Evolutionary conservation across 2,329 filamentous ascomycete genomes (phyloP).

Genomic region (Escovopsis weberi): DNA sequence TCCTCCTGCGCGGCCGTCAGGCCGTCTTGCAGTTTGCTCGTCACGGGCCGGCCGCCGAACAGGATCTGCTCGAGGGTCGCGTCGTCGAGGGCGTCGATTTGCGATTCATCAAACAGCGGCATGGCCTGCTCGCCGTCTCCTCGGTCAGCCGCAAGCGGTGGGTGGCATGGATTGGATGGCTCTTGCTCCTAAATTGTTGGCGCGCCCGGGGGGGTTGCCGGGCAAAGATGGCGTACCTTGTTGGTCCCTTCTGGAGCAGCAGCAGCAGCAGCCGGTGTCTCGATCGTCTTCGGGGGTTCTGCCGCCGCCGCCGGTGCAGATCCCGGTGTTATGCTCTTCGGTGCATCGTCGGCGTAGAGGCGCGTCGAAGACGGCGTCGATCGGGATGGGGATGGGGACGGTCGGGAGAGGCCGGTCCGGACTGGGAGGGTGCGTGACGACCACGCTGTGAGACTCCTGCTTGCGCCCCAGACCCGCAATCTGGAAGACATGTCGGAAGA

Average conservation of each 20-base stretch:
- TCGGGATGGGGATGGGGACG: background rate
- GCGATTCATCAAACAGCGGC: constrained; percentile 4
- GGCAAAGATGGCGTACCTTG: no score
- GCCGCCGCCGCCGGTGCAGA: constrained; percentile 4
- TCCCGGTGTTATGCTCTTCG: no score
- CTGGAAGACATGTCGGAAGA: constrained; percentile 19
- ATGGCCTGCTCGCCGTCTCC: background rate
- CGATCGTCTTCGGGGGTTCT: constrained; percentile 11
- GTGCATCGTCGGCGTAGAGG: constrained; percentile 20
- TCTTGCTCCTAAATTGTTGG: background rate
- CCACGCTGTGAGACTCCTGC: constrained; percentile 18
- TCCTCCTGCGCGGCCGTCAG: constrained; percentile 29
- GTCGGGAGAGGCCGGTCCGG: constrained; percentile 11
- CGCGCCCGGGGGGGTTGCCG: background rate
- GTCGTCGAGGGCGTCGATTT: constrained; percentile 18
- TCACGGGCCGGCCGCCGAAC: constrained; percentile 19
- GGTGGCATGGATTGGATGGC: no score
- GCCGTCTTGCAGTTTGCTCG: constrained; percentile 17
- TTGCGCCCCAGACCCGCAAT: constrained; percentile 20
- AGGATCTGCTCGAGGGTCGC: constrained; percentile 22
- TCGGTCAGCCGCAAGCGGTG: background rate
- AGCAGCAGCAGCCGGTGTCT: no score
- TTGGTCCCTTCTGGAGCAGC: no score
- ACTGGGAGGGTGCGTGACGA: constrained; percentile 13
- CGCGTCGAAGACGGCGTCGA: constrained; percentile 9